phyloP scores from a whole-genome alignment of 2,329 filamentous ascomycete genomes.

The Xylariaceae sp. region DNA sequence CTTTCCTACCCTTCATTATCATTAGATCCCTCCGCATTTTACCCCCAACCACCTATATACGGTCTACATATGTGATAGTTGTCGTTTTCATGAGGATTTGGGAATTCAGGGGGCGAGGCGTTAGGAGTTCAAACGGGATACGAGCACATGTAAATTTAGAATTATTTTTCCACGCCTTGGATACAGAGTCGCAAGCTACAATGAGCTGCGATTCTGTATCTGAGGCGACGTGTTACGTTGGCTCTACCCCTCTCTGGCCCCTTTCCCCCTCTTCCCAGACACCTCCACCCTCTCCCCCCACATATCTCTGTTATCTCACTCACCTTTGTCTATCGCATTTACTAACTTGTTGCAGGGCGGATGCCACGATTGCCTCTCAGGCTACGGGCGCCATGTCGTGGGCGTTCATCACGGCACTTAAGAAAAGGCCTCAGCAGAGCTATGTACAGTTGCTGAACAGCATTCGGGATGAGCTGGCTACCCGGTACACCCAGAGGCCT shows the following conservation, averaged over 20 bases:
- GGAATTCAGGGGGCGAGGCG: slow-evolving; percentile 6
- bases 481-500: slow-evolving; percentile 89
- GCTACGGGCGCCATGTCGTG: slow-evolving; percentile 98
- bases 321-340: background rate
- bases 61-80: slow-evolving; percentile 1
- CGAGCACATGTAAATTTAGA: slow-evolving; percentile 24
- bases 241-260: slow-evolving; percentile 3
- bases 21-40: slow-evolving; percentile 6
- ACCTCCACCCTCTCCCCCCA: background rate
- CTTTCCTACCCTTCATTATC: slow-evolving; percentile 3
- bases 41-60: slow-evolving; percentile 10
- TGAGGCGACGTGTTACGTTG: slow-evolving; percentile 46
- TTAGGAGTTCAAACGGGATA: slow-evolving; percentile 1
- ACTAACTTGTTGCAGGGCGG: slow-evolving; percentile 50
- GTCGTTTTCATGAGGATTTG: slow-evolving; percentile 4
- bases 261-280: background rate
- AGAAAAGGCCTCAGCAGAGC: slow-evolving; percentile 90
- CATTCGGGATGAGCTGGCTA: slow-evolving; percentile 80
- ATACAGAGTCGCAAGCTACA: slow-evolving; percentile 34
- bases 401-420: slow-evolving; percentile 88
- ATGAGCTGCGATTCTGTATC: slow-evolving; percentile 37
- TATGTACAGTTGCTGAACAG: slow-evolving; percentile 95
- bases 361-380: slow-evolving; percentile 80
- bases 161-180: slow-evolving; percentile 35
- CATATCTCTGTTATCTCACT: background rate